A percentile compares a stretch with the other conserved stretches of the same genome.
Evolutionary conservation across 2,329 filamentous ascomycete genomes (phyloP).

Genomic region (Penicillium sp.): DNA sequence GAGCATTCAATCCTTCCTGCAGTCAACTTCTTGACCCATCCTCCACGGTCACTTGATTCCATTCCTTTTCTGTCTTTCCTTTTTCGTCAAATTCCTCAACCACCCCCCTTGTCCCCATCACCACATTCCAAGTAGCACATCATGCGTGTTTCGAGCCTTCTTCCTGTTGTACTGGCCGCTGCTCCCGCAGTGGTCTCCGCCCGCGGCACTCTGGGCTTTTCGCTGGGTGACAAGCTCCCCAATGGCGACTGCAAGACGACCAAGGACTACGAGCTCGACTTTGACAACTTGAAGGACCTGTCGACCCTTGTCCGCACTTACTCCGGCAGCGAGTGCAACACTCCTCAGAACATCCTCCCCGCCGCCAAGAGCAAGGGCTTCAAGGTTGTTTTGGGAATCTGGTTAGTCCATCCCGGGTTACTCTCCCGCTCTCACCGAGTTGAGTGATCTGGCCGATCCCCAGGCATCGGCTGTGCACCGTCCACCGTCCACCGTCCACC

Average conservation of each 20-base stretch:
- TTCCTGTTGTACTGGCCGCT: slow-evolving; percentile 38
- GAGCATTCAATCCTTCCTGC: slow-evolving; percentile 4
- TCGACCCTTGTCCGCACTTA: slow-evolving; percentile 61
- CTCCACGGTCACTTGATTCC: not conserved
- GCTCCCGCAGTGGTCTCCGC: slow-evolving; percentile 47
- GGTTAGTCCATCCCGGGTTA: slow-evolving; percentile 41
- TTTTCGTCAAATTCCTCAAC: not conserved
- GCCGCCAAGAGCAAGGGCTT: slow-evolving; percentile 60
- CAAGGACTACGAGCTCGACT: slow-evolving; percentile 60
- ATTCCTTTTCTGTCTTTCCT: slow-evolving; percentile 2
- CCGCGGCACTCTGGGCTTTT: slow-evolving; percentile 56
- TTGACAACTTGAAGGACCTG: slow-evolving; percentile 52
- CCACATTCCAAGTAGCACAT: slow-evolving; percentile 15
- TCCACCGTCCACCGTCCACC: no score
- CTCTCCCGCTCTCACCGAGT: not conserved
- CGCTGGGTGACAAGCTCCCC: slow-evolving; percentile 58
- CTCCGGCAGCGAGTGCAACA: slow-evolving; percentile 60
- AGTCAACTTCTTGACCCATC: slow-evolving; percentile 4
- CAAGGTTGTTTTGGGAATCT: slow-evolving; percentile 65
- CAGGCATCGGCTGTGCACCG: no score
- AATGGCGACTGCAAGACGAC: slow-evolving; percentile 58
- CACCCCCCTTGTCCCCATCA: not conserved
- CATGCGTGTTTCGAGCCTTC: slow-evolving; percentile 43
- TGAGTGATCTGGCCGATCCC: no score
- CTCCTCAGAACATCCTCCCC: slow-evolving; percentile 56